Evolutionary conservation across 768 basidiomycete genomes (phyloP).

Genomic region (Steccherinum ochraceum): DNA sequence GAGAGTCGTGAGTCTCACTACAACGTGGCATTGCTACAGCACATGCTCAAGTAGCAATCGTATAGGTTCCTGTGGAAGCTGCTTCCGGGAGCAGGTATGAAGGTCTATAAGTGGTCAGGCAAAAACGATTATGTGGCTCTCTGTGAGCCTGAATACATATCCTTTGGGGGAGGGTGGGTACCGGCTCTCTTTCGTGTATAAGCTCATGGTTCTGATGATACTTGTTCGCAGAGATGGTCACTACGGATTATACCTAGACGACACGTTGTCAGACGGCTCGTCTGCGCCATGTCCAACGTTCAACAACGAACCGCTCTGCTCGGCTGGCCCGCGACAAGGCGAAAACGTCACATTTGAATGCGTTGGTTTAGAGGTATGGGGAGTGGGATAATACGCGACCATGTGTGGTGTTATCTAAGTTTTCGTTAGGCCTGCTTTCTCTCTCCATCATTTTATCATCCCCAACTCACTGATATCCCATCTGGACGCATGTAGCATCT

Average conservation of each 20-base stretch:
- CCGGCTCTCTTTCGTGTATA: background rate
- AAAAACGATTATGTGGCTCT: constrained; percentile 86
- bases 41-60: background rate
- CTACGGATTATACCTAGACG: constrained; percentile 87
- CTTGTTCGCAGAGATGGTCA: constrained; percentile 58
- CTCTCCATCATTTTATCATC: background rate
- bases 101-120: constrained; percentile 80
- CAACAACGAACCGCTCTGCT: constrained; percentile 77
- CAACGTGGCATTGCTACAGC: background rate
- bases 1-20: constrained; percentile 59
- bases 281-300: constrained; percentile 84
- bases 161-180: constrained; percentile 89
- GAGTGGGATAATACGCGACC: constrained; percentile 43
- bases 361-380: constrained; percentile 91
- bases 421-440: background rate
- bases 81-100: constrained; percentile 33
- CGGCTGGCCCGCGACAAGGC: constrained; percentile 34
- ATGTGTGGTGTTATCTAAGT: background rate
- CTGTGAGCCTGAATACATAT: constrained; percentile 74
- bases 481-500: background rate
- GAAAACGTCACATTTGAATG: constrained; percentile 76
- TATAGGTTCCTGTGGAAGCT: constrained; percentile 75
- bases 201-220: constrained; percentile 5
- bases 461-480: background rate
- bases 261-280: constrained; percentile 74